phyloP scores from a whole-genome alignment of 2,329 filamentous ascomycete genomes.

The Coniochaeta sp. region DNA sequence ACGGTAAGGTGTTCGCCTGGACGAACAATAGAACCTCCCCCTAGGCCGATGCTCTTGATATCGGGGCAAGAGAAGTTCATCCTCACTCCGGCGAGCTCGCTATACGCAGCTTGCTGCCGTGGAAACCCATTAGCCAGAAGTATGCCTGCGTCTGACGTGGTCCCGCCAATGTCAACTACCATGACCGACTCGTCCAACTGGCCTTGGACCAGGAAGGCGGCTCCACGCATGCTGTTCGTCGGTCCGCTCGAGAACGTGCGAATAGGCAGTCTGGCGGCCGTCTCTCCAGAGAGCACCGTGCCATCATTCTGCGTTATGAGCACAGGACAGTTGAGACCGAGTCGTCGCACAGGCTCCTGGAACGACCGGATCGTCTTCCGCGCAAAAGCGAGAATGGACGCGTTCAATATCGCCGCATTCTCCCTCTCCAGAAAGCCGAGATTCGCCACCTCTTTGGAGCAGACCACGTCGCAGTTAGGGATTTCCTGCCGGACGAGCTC shows the following conservation, averaged over 20 bases:
- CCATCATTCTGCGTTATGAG: slow-evolving; percentile 48
- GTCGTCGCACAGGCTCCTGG: slow-evolving; percentile 32
- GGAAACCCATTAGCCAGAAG: slow-evolving; percentile 52
- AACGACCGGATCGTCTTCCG: slow-evolving; percentile 39
- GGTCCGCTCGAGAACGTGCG: slow-evolving; percentile 46
- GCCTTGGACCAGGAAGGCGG: slow-evolving; percentile 39
- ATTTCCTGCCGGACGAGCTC: slow-evolving; percentile 6
- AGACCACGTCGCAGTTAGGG: slow-evolving; percentile 30
- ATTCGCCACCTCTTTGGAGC: slow-evolving; percentile 33
- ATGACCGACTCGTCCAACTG: slow-evolving; percentile 26
- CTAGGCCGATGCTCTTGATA: slow-evolving; percentile 47
- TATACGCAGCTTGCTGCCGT: slow-evolving; percentile 49
- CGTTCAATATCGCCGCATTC: slow-evolving; percentile 48
- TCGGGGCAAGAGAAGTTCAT: slow-evolving; percentile 53
- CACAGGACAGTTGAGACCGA: slow-evolving; percentile 32
- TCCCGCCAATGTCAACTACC: slow-evolving; percentile 53
- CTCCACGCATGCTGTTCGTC: slow-evolving; percentile 45
- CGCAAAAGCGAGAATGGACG: slow-evolving; percentile 39
- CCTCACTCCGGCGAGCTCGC: slow-evolving; percentile 49
- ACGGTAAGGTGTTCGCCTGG: slow-evolving; percentile 26
- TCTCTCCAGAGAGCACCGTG: slow-evolving; percentile 38
- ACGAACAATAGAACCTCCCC: slow-evolving; percentile 37
- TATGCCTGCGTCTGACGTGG: slow-evolving; percentile 52
- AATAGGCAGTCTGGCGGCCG: slow-evolving; percentile 40
- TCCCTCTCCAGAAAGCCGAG: slow-evolving; percentile 38